A percentile compares a stretch with the other conserved stretches of the same genome.
phyloP scores from a whole-genome alignment of 768 basidiomycete species.

The Lanmaoa rubissima region DNA sequence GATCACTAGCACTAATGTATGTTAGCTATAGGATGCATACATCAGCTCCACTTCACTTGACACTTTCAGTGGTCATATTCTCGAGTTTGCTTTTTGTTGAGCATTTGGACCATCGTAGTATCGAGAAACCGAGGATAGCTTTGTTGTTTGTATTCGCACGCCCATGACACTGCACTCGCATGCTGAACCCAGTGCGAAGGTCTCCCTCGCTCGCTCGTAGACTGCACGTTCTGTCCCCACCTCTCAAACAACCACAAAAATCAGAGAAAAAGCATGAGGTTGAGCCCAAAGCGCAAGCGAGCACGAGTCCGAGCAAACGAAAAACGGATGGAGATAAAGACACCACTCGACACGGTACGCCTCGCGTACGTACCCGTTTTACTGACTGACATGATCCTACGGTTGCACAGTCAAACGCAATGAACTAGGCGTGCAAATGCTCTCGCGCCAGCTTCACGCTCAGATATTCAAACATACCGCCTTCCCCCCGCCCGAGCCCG shows the following conservation, averaged over 20 bases:
- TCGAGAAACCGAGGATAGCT: too few relatives aligned
- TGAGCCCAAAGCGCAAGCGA: background rate
- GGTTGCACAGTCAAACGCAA: slow-evolving; percentile 62
- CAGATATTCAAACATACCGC: slow-evolving; percentile 77
- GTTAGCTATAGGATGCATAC: background rate
- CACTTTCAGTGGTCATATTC: too few relatives aligned
- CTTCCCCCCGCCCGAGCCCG: slow-evolving; percentile 57
- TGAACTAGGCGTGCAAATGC: slow-evolving; percentile 89
- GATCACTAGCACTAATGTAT: too few relatives aligned
- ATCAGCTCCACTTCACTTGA: background rate
- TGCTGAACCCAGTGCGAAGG: slow-evolving; percentile 19
- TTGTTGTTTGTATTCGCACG: slow-evolving; percentile 4
- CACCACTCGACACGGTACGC: slow-evolving; percentile 7
- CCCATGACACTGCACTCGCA: slow-evolving; percentile 2
- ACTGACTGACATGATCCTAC: background rate
- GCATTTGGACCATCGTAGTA: background rate
- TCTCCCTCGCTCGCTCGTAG: slow-evolving; percentile 12
- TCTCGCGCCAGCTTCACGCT: slow-evolving; percentile 73
- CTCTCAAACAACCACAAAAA: slow-evolving; percentile 16
- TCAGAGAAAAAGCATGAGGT: background rate
- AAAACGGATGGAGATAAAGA: background rate
- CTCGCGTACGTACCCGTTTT: background rate
- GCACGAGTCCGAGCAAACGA: background rate
- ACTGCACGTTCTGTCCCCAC: slow-evolving; percentile 12
- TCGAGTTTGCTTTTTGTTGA: background rate